Conservation (phyloP, 768 basidiomycete genomes). For the Clathrus columnatus region DNA sequence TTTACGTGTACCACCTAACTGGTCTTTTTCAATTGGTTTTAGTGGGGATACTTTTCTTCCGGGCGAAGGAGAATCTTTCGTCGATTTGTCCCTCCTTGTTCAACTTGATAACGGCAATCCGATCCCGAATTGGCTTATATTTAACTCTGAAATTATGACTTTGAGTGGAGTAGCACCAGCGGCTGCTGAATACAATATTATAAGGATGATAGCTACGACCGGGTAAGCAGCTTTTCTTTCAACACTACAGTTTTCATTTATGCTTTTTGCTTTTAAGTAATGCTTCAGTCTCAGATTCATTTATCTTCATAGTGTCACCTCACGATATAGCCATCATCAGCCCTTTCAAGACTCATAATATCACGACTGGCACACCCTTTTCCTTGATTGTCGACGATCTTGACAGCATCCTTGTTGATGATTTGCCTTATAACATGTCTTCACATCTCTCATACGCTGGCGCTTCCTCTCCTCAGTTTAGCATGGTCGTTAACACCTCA, state of each 20-base stretch:
- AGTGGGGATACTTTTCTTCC: constrained; percentile 51
- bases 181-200: constrained; percentile 31
- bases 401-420: constrained; percentile 55
- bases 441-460: background rate
- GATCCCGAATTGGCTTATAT: constrained; percentile 69
- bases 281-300: constrained; percentile 26
- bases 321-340: constrained; percentile 54
- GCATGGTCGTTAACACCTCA: constrained; percentile 51
- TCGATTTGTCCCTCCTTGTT: constrained; percentile 53
- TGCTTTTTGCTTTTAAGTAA: background rate
- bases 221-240: constrained; percentile 58
- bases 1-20: constrained; percentile 66
- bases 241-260: constrained; percentile 17
- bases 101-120: constrained; percentile 56
- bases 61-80: constrained; percentile 10
- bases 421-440: constrained; percentile 35
- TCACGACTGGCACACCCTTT: constrained; percentile 51
- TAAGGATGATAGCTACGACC: constrained; percentile 66
- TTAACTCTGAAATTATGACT: constrained; percentile 58
- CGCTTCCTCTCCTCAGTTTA: constrained; percentile 43
- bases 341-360: constrained; percentile 55
- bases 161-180: constrained; percentile 72
- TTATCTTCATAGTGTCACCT: constrained; percentile 56
- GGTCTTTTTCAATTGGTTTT: constrained; percentile 91
- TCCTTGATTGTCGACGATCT: constrained; percentile 49